Evolutionary conservation across 371 early-diverging fungal genomes (phyloP), one percentile per base, ranked within the genome.

Genomic region (Syncephalastrum racemosum): DNA sequence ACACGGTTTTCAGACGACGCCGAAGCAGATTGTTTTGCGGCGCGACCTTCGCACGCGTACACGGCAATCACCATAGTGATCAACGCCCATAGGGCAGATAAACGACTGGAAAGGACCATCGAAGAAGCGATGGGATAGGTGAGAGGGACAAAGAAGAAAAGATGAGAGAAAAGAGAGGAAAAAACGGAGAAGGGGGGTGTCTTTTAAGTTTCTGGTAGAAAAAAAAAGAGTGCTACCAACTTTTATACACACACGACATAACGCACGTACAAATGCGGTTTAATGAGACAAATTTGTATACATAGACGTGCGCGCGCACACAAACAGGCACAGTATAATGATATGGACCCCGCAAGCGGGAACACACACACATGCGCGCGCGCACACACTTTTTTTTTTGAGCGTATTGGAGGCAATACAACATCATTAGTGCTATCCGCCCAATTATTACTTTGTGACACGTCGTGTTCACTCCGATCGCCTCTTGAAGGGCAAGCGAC

Each of bases 401-500:
- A 31, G 36, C 36, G 36, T 31, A 31, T 31, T 31, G 36, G 36
- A 31, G 12, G 36, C 36, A 31, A 31, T 10, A 31, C 36, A 31
- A 31, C 10, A 31, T 31, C 36, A 31, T 31, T 31, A 31, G 36
- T 31, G 36, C 36, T 31, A 31, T 8, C 36, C 36, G 36, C 10
- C 36, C 36, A 31, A 31, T 31, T 31, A 31, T 31, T 31, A 31
- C 36, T 31, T 31, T 31, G 36, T 31, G 36, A 31, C 36, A 31
- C 52, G 12, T 16, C 36, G 36, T 12, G 7, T 19, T 46, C 49
- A 53, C 57, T 60, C 60, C 14, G 71, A 66, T 66, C 79, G 55
- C 55, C 75, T 58, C 50, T 70, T 78, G 70, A 75, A 78, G 7
- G 80, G 80, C 18, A 79, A 59, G 50, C 64, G 69, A 50, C 73